Evolutionary conservation across 179 eudicot genomes (phyloP), one percentile per base, ranked within the genome.

Genomic region (Amaranthus tricolor): DNA sequence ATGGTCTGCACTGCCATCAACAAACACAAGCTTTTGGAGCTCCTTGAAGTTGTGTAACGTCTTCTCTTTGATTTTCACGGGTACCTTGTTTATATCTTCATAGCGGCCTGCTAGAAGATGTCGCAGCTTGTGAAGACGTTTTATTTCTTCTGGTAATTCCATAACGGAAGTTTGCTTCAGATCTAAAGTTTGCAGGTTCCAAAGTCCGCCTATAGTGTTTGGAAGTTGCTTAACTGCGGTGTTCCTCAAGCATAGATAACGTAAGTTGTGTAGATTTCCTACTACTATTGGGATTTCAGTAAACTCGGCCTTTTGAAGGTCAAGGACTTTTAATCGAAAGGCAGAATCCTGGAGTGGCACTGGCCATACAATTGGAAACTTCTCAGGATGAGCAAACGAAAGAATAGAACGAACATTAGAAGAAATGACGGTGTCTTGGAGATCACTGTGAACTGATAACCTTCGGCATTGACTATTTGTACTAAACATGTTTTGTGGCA

Each of bases 151-250:
- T 4, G 78, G 78, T 40, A 75, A 48, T 56, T 66, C 40, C 10
- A 6, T 9, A 54, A 75, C 63, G 10, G 6, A 9, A 14, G 78
- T 62, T 57, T 66, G 63, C 20, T 66, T 75, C 15, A 75, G 65
- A 66, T 75, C 78, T 47, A 75, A 48, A 40, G 78, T 67, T 50
- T 67, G 71, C 4, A 67, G 56, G 71, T 67, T 67, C 71, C 71
- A 67, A 5, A 67, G 71, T 51, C 57, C 71, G 5, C 71, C 43
- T 49, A 67, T 67, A 49, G 57, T 19, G 7, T 67, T n/a, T 4
- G 69, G 69, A 13, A 67, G 56, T 51, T 48, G 5, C 44, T 67
- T 10, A 12, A 67, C 71, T 57, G 1, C 11, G 45, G 71, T 67
- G 5, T 51, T 51, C 31, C 71, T 67, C n/a, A 48, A 49, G 56